phyloP scores from a whole-genome alignment of 108 stramenopile species.

The Seminavis robusta region DNA sequence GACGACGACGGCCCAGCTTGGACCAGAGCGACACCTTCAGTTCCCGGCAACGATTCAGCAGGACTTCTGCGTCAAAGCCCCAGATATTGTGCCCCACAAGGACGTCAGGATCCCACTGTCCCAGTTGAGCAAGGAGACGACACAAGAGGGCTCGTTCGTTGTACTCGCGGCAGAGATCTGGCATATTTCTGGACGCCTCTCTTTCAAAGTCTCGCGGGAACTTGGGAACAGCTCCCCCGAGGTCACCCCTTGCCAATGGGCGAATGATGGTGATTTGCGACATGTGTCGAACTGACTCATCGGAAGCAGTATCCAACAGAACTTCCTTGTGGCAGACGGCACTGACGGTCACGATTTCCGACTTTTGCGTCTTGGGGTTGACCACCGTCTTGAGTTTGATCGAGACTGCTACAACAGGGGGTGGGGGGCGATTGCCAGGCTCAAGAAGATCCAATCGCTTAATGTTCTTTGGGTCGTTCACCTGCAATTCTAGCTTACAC shows the following conservation, averaged over 20 bases:
- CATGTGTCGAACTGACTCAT: constrained; percentile 52
- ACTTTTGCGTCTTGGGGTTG: constrained; percentile 90
- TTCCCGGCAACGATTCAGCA: constrained; percentile 85
- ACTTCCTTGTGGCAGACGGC: constrained; percentile 89
- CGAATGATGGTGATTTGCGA: constrained; percentile 80
- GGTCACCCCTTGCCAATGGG: constrained; percentile 35
- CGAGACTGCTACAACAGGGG: constrained; percentile 83
- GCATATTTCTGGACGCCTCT: constrained; percentile 58
- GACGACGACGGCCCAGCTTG: constrained; percentile 91
- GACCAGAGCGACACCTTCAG: constrained; percentile 91
- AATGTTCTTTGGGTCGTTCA: constrained; percentile 81
- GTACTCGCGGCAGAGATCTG: constrained; percentile 66
- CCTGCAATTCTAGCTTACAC: constrained; percentile 87
- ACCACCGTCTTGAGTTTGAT: constrained; percentile 96
- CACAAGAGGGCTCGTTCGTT: constrained; percentile 95
- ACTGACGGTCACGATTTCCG: constrained; percentile 93
- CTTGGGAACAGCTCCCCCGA: constrained; percentile 35
- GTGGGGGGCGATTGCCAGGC: constrained; percentile 50
- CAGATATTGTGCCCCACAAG: constrained; percentile 96
- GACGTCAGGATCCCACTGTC: constrained; percentile 95
- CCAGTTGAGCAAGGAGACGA: constrained; percentile 73
- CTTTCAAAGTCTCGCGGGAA: constrained; percentile 83
- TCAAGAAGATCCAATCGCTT: constrained; percentile 52
- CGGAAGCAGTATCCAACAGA: constrained; percentile 69
- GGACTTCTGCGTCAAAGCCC: constrained; percentile 92